These are phyloP conservation scores for Castanea crenata DNA, from an alignment of 306 rosid genomes.

Conservation along the genomic window DNA sequence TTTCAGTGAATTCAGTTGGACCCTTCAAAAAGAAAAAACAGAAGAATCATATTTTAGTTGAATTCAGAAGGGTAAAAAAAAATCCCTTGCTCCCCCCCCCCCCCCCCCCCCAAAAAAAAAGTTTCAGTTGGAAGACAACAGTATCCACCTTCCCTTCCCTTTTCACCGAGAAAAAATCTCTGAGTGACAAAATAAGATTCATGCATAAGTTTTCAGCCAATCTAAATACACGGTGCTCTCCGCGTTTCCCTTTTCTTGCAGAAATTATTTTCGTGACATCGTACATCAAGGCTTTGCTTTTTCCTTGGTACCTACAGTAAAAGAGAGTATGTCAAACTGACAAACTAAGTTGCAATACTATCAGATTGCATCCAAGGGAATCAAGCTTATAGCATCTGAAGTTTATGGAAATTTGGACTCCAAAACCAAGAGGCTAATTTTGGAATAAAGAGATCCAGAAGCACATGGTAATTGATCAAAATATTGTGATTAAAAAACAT, in stretches of 20 bases:
- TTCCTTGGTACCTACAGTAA: conserved; percentile 80
- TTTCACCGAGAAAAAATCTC: conserved; percentile 93
- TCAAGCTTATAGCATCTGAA: neutral
- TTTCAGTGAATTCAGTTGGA: conserved; percentile 93
- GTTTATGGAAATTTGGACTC: conserved; percentile 1
- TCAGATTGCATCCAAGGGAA: conserved; percentile 1
- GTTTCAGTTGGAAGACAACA: conserved; percentile 29
- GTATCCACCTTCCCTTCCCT: conserved; percentile 89
- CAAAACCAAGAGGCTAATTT: conserved; percentile 12
- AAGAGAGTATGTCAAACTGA: conserved; percentile 19
- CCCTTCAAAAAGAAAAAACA: conserved; percentile 56
- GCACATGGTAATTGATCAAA: neutral
- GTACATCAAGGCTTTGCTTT: conserved; percentile 93
- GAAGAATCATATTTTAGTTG: conserved; percentile 11
- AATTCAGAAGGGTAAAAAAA: conserved; percentile 15
- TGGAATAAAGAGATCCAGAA: conserved; percentile 10
- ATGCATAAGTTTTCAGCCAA: conserved; percentile 95
- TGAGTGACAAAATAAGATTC: conserved; percentile 85
- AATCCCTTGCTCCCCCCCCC: neutral
- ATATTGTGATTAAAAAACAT: conserved; percentile 5
- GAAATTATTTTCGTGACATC: conserved; percentile 95
- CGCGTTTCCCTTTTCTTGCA: conserved; percentile 79
- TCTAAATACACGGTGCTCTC: conserved; percentile 94
- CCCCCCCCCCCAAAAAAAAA: neutral
- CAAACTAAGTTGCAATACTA: conserved; percentile 18